Conservation (phyloP, 2,329 filamentous ascomycete species). For the Emmonsia crescens region DNA sequence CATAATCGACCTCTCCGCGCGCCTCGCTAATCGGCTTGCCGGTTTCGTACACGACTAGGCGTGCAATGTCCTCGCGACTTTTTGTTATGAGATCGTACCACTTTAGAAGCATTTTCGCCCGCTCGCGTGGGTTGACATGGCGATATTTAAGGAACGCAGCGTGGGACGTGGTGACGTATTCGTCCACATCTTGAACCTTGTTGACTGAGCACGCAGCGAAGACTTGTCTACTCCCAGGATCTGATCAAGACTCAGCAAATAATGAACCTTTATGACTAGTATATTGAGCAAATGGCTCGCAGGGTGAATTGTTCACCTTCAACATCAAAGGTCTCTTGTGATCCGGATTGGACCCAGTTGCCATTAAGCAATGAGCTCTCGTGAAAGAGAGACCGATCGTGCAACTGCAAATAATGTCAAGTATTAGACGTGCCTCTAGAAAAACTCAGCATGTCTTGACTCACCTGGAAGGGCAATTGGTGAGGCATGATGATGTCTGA, state of each 20-base stretch:
- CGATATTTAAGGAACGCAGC: neutral
- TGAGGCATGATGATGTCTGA: neutral
- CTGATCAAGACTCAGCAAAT: neutral
- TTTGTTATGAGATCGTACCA: neutral
- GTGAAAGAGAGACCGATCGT: neutral
- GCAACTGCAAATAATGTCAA: neutral
- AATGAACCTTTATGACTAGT: neutral
- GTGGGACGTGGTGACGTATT: neutral
- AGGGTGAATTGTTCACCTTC: constrained; percentile 3
- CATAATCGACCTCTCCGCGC: neutral
- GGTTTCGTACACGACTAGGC: neutral
- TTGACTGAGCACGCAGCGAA: neutral
- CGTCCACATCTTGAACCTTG: neutral
- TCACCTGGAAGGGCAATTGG: neutral
- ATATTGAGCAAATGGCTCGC: neutral
- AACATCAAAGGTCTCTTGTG: neutral
- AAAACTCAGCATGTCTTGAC: neutral
- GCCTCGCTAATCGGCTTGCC: neutral
- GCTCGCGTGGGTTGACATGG: neutral
- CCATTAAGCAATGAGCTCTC: constrained; percentile 1
- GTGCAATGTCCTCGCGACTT: neutral
- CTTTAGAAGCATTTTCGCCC: neutral
- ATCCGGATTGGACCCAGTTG: constrained; percentile 1
- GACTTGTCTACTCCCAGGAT: neutral
- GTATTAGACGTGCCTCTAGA: neutral